Conservation (phyloP, 2,329 filamentous ascomycete species). For the Penicillium corylophilum region DNA sequence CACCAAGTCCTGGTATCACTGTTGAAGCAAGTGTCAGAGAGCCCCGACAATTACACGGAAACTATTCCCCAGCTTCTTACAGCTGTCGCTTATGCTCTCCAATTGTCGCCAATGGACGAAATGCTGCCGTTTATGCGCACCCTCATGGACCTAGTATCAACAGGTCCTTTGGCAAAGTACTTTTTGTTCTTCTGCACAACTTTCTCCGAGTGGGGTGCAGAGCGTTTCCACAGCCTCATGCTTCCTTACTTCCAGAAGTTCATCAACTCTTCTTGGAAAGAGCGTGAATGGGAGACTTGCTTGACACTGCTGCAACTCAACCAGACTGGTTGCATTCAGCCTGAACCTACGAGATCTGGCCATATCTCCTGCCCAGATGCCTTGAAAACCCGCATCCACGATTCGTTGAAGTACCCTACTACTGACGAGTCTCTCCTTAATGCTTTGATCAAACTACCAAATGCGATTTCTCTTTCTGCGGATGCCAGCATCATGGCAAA, state of each 20-base stretch:
- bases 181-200: constrained; percentile 86
- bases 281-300: constrained; percentile 67
- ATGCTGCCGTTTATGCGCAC: constrained; percentile 68
- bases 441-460: constrained; percentile 63
- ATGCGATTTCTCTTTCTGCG: constrained; percentile 55
- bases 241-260: constrained; percentile 83
- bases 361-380: constrained; percentile 41
- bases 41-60: constrained; percentile 23
- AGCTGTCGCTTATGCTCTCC: constrained; percentile 64
- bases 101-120: constrained; percentile 74
- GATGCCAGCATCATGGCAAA: constrained; percentile 66
- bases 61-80: constrained; percentile 43
- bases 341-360: constrained; percentile 41
- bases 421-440: constrained; percentile 67
- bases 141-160: constrained; percentile 64
- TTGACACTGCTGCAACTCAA: constrained; percentile 64
- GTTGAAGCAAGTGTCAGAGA: constrained; percentile 43
- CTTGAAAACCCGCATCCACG: constrained; percentile 72
- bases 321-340: constrained; percentile 52
- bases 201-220: constrained; percentile 69
- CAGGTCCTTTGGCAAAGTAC: constrained; percentile 64
- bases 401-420: constrained; percentile 60
- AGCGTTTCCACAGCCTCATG: constrained; percentile 76
- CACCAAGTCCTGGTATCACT: constrained; percentile 57
- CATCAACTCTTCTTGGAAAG: constrained; percentile 69